These are phyloP conservation scores for Phytophthora rubi DNA, from an alignment of 352 stramenopile species.

Conservation along the genomic window DNA sequence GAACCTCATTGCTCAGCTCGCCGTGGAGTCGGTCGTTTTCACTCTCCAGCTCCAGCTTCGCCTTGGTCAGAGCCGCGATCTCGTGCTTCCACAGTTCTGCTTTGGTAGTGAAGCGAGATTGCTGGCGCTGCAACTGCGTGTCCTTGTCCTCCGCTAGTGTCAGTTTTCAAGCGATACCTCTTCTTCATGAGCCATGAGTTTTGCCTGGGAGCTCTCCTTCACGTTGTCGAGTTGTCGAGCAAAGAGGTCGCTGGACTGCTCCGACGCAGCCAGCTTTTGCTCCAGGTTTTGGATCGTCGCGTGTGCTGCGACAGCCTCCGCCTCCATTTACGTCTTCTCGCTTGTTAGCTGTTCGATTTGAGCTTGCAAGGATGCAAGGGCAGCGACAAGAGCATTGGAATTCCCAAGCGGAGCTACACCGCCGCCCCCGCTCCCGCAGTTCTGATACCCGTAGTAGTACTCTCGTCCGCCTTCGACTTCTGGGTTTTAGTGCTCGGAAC, in stretches of 20 bases:
- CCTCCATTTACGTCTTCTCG: slow-evolving; percentile 38
- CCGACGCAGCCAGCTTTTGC: slow-evolving; percentile 41
- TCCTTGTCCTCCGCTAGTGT: slow-evolving; percentile 42
- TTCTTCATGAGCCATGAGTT: slow-evolving; percentile 47
- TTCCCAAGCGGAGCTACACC: slow-evolving; percentile 13
- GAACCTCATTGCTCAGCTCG: slow-evolving; percentile 20
- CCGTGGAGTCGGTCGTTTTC: slow-evolving; percentile 36
- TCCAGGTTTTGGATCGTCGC: slow-evolving; percentile 40
- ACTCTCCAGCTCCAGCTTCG: slow-evolving; percentile 45
- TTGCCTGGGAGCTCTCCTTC: slow-evolving; percentile 55
- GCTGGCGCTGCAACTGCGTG: slow-evolving; percentile 39
- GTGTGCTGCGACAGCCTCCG: slow-evolving; percentile 19
- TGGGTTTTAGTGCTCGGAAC: slow-evolving; percentile 4
- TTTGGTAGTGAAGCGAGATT: slow-evolving; percentile 42
- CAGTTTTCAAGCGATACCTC: slow-evolving; percentile 38
- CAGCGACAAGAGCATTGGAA: slow-evolving; percentile 24
- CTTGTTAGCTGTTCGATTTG: slow-evolving; percentile 29
- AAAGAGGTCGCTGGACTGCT: slow-evolving; percentile 51
- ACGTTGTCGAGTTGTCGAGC: slow-evolving; percentile 47
- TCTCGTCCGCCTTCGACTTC: slow-evolving; percentile 18
- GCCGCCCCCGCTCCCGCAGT: slow-evolving; percentile 8
- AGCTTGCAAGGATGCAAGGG: slow-evolving; percentile 27
- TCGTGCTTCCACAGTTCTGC: slow-evolving; percentile 49
- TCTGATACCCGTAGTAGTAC: not conserved
- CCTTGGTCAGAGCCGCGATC: slow-evolving; percentile 51